Conservation (phyloP, 148 eudicot species). For the Vaccinium myrtillus region DNA sequence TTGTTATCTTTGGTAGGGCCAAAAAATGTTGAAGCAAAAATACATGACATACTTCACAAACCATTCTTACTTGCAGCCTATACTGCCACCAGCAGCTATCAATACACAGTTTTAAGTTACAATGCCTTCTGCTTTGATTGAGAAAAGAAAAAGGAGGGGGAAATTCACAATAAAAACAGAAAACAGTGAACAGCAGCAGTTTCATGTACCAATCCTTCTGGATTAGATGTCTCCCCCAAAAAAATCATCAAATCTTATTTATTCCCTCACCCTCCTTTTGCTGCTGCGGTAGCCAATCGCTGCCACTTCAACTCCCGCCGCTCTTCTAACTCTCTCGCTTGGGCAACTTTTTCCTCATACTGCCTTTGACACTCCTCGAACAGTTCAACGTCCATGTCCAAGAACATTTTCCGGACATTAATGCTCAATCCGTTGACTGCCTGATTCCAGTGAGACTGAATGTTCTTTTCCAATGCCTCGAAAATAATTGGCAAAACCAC, state of each 20-base stretch:
- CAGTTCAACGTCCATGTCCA: slow-evolving; percentile 62
- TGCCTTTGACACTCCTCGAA: slow-evolving; percentile 63
- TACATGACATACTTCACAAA: slow-evolving; percentile 15
- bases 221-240: not conserved
- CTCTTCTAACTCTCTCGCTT: slow-evolving; percentile 46
- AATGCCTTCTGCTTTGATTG: slow-evolving; percentile 13
- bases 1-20: not conserved
- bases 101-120: slow-evolving; percentile 8
- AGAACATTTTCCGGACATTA: slow-evolving; percentile 71
- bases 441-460: slow-evolving; percentile 72
- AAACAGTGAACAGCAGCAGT: not conserved
- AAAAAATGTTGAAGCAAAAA: slow-evolving; percentile 15
- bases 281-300: slow-evolving; percentile 50
- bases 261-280: slow-evolving; percentile 26
- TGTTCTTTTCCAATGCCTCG: slow-evolving; percentile 71
- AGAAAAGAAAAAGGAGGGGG: not conserved
- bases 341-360: slow-evolving; percentile 47
- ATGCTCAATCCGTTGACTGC: slow-evolving; percentile 67
- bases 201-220: not conserved
- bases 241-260: not conserved
- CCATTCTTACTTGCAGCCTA: slow-evolving; percentile 6
- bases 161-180: not conserved
- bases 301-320: slow-evolving; percentile 55
- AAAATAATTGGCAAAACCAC: slow-evolving; percentile 65
- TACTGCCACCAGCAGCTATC: slow-evolving; percentile 8